phyloP scores from a whole-genome alignment of 805 yeast species.

The Candida arabinofermentans region DNA sequence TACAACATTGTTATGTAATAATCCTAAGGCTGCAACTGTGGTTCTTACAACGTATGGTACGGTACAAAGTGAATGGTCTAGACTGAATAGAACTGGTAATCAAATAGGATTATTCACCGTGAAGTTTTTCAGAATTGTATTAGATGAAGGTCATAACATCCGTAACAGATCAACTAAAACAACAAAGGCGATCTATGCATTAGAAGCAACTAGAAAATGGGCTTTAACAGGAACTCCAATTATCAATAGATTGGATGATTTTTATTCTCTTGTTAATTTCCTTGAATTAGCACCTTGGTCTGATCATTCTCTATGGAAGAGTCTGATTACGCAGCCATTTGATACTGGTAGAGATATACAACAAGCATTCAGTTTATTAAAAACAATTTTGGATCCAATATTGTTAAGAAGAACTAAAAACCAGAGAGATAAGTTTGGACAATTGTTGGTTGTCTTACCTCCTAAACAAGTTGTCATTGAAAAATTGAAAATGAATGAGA shows the following conservation, averaged over 20 bases:
- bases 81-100: constrained; percentile 31
- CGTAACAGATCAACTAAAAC: constrained; percentile 76
- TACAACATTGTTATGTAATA: constrained; percentile 37
- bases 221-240: constrained; percentile 91
- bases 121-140: constrained; percentile 60
- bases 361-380: constrained; percentile 79
- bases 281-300: constrained; percentile 87
- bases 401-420: constrained; percentile 79
- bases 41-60: constrained; percentile 87
- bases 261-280: constrained; percentile 72
- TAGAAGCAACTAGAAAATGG: constrained; percentile 73
- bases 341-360: constrained; percentile 60
- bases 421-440: constrained; percentile 73
- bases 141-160: constrained; percentile 91
- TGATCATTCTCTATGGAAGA: constrained; percentile 79
- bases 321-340: constrained; percentile 79
- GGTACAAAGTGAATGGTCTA: constrained; percentile 68
- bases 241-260: constrained; percentile 81
- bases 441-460: constrained; percentile 72
- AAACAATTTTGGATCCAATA: constrained; percentile 79
- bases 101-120: constrained; percentile 63
- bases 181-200: constrained; percentile 67
- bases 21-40: constrained; percentile 54
- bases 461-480: constrained; percentile 69
- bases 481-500: constrained; percentile 58